A percentile compares a stretch with the other conserved stretches of the same genome.
phyloP scores from a whole-genome alignment of 2,329 filamentous ascomycete genomes.

The Aspergillus sp. region DNA sequence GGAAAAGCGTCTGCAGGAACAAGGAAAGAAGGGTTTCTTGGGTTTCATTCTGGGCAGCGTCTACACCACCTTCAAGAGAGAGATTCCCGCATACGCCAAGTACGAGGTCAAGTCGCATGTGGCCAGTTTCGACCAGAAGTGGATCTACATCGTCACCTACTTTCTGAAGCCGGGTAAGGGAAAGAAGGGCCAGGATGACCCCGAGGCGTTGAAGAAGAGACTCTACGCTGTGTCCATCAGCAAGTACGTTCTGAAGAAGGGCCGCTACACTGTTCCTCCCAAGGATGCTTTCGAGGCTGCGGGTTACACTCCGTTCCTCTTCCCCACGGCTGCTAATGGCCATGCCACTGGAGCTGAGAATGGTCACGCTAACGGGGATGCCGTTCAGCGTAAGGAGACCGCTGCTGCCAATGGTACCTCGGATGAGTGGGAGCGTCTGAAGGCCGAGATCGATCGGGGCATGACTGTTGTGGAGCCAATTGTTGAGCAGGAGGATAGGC shows the following conservation, averaged over 20 bases:
- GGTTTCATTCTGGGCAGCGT: conserved; percentile 69
- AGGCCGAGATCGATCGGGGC: conserved; percentile 56
- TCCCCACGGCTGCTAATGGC: conserved; percentile 2
- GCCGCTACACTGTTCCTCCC: conserved; percentile 77
- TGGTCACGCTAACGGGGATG: conserved; percentile 11
- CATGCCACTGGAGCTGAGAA: conserved; percentile 24
- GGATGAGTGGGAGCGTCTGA: conserved; percentile 60
- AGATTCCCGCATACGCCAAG: conserved; percentile 65
- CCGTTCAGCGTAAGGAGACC: conserved; percentile 9
- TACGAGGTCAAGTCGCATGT: conserved; percentile 74
- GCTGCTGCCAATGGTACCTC: conserved; percentile 20
- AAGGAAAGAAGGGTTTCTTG: conserved; percentile 53
- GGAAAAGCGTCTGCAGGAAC: conserved; percentile 50
- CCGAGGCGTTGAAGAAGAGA: conserved; percentile 54
- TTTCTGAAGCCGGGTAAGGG: conserved; percentile 58
- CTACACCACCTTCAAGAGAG: conserved; percentile 68
- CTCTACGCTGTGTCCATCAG: conserved; percentile 69
- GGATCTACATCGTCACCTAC: conserved; percentile 73
- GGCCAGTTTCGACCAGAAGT: conserved; percentile 73
- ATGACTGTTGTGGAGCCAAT: conserved; percentile 49
- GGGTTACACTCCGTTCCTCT: conserved; percentile 65
- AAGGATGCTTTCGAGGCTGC: conserved; percentile 69
- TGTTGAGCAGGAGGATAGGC: conserved; percentile 21
- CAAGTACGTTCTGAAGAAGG: conserved; percentile 79
- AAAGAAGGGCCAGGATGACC: conserved; percentile 8